Conservation (phyloP, 192 early-diverging fungal genomes). For the Backusella circina region DNA sequence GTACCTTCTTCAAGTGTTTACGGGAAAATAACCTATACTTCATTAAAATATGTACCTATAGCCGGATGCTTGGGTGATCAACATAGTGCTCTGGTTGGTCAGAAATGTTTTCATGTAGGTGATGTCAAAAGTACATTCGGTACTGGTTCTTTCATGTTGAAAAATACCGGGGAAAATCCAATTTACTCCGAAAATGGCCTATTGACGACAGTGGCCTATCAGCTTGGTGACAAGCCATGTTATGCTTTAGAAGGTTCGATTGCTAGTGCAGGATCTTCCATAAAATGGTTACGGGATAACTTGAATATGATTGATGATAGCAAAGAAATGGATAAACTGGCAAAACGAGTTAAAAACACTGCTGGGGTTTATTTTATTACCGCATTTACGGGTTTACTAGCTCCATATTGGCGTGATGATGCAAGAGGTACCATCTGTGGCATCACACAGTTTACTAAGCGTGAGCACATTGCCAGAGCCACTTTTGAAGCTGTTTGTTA, state of each 20-base stretch:
- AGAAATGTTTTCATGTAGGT: slow-evolving; percentile 81
- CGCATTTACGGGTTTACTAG: slow-evolving; percentile 89
- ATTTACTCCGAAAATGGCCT: slow-evolving; percentile 80
- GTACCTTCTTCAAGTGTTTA: slow-evolving; percentile 78
- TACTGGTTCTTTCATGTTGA: slow-evolving; percentile 95
- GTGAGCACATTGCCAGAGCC: slow-evolving; percentile 80
- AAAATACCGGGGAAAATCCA: slow-evolving; percentile 78
- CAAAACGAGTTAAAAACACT: slow-evolving; percentile 65
- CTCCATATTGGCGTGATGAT: slow-evolving; percentile 92
- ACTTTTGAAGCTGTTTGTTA: slow-evolving; percentile 90
- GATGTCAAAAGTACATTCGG: slow-evolving; percentile 95
- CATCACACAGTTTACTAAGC: slow-evolving; percentile 84
- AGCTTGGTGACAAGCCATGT: slow-evolving; percentile 71
- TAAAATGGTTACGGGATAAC: slow-evolving; percentile 89
- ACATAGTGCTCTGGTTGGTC: slow-evolving; percentile 93
- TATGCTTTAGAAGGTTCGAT: slow-evolving; percentile 93
- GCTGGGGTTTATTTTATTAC: slow-evolving; percentile 95
- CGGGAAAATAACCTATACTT: slow-evolving; percentile 56
- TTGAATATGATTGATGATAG: slow-evolving; percentile 69
- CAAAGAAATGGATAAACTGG: slow-evolving; percentile 68
- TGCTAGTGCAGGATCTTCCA: slow-evolving; percentile 84
- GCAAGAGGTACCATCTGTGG: slow-evolving; percentile 85
- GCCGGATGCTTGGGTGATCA: slow-evolving; percentile 91
- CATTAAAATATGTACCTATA: slow-evolving; percentile 70
- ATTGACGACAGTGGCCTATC: slow-evolving; percentile 86